Percentiles rank a stretch among this genome's conserved stretches.
These are phyloP conservation scores for Phytophthora pistaciae DNA, from an alignment of 352 stramenopile genomes.

Conservation along the genomic window DNA sequence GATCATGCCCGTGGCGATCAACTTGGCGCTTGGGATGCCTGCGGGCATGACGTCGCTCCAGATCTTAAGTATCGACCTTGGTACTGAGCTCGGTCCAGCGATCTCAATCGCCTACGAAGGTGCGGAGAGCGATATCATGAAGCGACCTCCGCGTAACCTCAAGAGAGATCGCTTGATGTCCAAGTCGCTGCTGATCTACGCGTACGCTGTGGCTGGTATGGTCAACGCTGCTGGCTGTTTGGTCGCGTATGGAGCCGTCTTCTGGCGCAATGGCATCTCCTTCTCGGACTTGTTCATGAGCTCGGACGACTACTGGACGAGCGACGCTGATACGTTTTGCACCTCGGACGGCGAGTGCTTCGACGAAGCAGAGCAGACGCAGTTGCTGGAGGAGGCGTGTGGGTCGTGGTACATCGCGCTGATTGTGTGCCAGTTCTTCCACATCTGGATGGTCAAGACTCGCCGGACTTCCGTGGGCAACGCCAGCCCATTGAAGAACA, in stretches of 20 bases:
- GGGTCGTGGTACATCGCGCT: constrained; percentile 77
- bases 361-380: constrained; percentile 47
- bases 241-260: constrained; percentile 43
- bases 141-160: constrained; percentile 70
- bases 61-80: constrained; percentile 91
- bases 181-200: constrained; percentile 78
- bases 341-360: constrained; percentile 37
- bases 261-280: constrained; percentile 49
- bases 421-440: constrained; percentile 84
- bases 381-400: constrained; percentile 70
- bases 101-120: constrained; percentile 92
- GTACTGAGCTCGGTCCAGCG: constrained; percentile 89
- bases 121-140: constrained; percentile 83
- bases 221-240: constrained; percentile 68
- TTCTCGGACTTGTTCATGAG: constrained; percentile 54
- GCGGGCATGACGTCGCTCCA: constrained; percentile 87
- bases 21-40: constrained; percentile 84
- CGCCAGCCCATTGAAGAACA: constrained; percentile 78
- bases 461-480: constrained; percentile 72
- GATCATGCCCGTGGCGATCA: constrained; percentile 68
- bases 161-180: constrained; percentile 85
- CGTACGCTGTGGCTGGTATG: constrained; percentile 87
- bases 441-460: constrained; percentile 90
- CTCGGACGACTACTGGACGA: constrained; percentile 41
- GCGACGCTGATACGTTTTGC: constrained; percentile 33